Evolutionary conservation across 257 asterid genomes (phyloP).

Genomic region (Knoxia roxburghii): DNA sequence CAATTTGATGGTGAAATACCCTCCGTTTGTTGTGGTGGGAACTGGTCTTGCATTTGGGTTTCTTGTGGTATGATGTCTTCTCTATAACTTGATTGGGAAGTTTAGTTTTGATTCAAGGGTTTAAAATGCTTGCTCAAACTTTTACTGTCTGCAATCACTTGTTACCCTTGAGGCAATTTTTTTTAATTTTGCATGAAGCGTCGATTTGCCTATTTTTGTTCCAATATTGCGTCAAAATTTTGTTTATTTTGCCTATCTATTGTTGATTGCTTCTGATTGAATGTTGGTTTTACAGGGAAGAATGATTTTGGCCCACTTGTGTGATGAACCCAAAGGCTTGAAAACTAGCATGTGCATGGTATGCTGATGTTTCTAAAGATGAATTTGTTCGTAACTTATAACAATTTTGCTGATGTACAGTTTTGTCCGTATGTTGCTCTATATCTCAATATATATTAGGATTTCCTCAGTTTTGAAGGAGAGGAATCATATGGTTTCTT

Average conservation of each 20-base stretch:
- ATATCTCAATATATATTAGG: neutral
- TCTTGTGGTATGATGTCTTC: conserved; percentile 68
- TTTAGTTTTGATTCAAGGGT: neutral
- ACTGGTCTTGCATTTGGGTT: conserved; percentile 92
- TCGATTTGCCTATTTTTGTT: neutral
- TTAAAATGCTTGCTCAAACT: neutral
- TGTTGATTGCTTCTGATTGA: conserved; percentile 14
- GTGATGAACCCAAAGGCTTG: conserved; percentile 97
- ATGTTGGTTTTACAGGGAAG: conserved; percentile 66
- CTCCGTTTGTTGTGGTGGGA: conserved; percentile 63
- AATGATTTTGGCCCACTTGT: conserved; percentile 83
- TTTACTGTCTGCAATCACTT: neutral
- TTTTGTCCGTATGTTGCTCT: neutral
- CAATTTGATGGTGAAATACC: conserved; percentile 58
- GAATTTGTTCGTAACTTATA: neutral
- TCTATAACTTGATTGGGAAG: neutral
- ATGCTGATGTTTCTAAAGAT: conserved; percentile 21
- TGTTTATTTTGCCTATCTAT: too few relatives aligned
- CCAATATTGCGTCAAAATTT: too few relatives aligned
- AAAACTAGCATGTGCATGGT: conserved; percentile 98
- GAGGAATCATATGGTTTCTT: neutral
- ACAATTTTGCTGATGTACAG: neutral
- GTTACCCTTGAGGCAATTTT: neutral
- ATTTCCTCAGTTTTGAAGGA: neutral
- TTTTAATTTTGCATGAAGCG: neutral